Evolutionary conservation across 1,284 basidiomycete species (phyloP).

Genomic region (Fomitiporia mediterranea): DNA sequence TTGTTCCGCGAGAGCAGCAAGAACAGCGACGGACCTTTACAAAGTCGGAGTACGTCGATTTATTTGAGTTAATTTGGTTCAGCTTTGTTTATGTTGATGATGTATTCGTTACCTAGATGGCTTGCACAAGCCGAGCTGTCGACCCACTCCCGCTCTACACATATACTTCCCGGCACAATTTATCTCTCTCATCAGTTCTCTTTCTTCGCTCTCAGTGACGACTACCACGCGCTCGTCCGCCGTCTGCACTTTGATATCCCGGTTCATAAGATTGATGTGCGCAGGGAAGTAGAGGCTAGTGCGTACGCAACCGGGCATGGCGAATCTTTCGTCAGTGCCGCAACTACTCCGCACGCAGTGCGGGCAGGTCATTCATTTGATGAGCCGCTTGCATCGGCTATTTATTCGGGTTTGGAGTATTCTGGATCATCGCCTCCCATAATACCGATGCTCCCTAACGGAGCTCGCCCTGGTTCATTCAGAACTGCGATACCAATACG

Average conservation of each 20-base stretch:
- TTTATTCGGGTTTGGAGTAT: slow-evolving; percentile 60
- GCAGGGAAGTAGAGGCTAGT: slow-evolving; percentile 65
- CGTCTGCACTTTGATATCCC: slow-evolving; percentile 60
- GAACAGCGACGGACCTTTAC: slow-evolving; percentile 24
- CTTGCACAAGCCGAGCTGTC: slow-evolving; percentile 77
- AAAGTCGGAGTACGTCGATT: slow-evolving; percentile 22
- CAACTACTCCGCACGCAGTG: slow-evolving; percentile 35
- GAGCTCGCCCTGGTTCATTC: slow-evolving; percentile 43
- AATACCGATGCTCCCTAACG: slow-evolving; percentile 79
- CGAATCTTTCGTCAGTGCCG: slow-evolving; percentile 54
- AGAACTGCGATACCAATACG: slow-evolving; percentile 54
- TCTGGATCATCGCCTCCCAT: slow-evolving; percentile 41
- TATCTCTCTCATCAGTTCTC: slow-evolving; percentile 80
- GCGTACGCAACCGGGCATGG: slow-evolving; percentile 36
- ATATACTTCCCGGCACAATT: slow-evolving; percentile 63
- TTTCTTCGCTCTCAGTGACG: slow-evolving; percentile 70
- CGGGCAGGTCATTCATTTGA: slow-evolving; percentile 55
- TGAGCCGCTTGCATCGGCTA: slow-evolving; percentile 69
- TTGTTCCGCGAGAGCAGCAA: slow-evolving; percentile 19
- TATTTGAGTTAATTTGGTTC: slow-evolving; percentile 23
- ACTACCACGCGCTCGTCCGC: slow-evolving; percentile 75
- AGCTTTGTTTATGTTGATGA: background rate
- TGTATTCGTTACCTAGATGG: slow-evolving; percentile 39
- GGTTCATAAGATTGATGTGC: slow-evolving; percentile 60
- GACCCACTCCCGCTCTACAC: slow-evolving; percentile 55